Conservation (phyloP, 192 early-diverging fungal genomes). For the Rhizophagus sp. region DNA sequence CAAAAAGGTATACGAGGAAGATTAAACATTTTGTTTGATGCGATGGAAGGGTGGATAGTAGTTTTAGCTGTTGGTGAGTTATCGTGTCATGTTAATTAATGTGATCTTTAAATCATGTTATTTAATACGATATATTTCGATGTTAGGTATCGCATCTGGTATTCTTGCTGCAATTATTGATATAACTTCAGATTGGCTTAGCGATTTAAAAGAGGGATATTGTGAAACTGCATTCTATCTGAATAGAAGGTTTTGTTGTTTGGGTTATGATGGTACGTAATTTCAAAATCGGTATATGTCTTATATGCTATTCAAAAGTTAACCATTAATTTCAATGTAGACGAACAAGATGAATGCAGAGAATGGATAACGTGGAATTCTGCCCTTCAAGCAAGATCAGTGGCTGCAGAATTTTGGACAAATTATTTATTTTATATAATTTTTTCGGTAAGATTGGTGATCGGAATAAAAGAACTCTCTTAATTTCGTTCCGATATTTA, state of each 20-base stretch:
- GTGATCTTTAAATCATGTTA: conserved; percentile 26
- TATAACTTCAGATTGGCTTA: conserved; percentile 79
- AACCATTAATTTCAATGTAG: not conserved
- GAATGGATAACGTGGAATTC: conserved; percentile 47
- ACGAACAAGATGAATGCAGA: conserved; percentile 34
- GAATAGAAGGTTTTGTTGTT: conserved; percentile 80
- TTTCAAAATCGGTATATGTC: not conserved
- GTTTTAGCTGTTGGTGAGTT: conserved; percentile 67
- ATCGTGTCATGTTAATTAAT: not conserved
- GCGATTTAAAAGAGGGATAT: conserved; percentile 81
- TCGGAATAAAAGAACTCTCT: not conserved
- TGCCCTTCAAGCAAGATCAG: conserved; percentile 24
- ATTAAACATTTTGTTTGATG: conserved; percentile 67
- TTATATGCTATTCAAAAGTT: not conserved
- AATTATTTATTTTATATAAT: conserved; percentile 49
- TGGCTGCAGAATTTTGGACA: conserved; percentile 33
- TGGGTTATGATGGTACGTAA: conserved; percentile 54
- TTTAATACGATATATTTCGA: conserved; percentile 46
- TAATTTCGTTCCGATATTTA: not conserved
- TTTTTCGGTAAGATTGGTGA: conserved; percentile 36
- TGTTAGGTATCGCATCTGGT: conserved; percentile 50
- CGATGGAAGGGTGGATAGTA: conserved; percentile 85
- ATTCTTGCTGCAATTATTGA: conserved; percentile 71
- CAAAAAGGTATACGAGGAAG: conserved; percentile 59
- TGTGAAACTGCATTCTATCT: conserved; percentile 77